Evolutionary conservation across 179 eudicot species (phyloP).

Genomic region (Vitellaria paradoxa): DNA sequence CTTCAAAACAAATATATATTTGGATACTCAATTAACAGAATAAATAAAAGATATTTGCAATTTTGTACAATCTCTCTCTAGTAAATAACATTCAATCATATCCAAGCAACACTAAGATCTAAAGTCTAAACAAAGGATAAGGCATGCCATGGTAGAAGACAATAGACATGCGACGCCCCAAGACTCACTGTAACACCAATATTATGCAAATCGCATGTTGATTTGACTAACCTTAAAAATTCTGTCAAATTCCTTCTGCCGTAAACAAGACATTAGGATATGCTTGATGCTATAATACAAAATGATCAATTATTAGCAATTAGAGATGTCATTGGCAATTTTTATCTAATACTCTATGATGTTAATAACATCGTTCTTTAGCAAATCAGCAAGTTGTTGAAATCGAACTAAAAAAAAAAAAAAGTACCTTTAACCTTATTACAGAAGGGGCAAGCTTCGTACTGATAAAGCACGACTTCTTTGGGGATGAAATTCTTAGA

Average conservation of each 20-base stretch:
- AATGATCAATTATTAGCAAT: too few relatives aligned
- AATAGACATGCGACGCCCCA: not conserved
- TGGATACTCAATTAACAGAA: not conserved
- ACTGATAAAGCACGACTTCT: constrained; percentile 82
- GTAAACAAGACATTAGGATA: not conserved
- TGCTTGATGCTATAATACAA: too few relatives aligned
- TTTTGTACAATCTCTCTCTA: not conserved
- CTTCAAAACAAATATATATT: not conserved
- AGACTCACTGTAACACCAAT: not conserved
- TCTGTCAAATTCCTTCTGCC: not conserved
- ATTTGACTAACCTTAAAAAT: not conserved
- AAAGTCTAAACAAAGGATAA: not conserved
- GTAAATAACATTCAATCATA: not conserved
- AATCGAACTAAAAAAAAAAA: not conserved
- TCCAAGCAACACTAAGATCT: not conserved
- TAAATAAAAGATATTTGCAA: not conserved
- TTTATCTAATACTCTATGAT: too few relatives aligned
- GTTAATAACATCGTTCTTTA: too few relatives aligned
- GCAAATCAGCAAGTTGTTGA: not conserved
- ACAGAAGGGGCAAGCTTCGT: constrained; percentile 96
- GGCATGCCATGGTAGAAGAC: too few relatives aligned
- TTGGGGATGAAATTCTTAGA: constrained; percentile 31
- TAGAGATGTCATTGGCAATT: too few relatives aligned
- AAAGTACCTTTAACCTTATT: constrained; percentile 87
- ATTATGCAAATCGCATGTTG: not conserved